Percentiles rank a stretch among this genome's conserved stretches.
Conservation (phyloP, 176 grass and related monocot genomes). For the Paspalum notatum region DNA sequence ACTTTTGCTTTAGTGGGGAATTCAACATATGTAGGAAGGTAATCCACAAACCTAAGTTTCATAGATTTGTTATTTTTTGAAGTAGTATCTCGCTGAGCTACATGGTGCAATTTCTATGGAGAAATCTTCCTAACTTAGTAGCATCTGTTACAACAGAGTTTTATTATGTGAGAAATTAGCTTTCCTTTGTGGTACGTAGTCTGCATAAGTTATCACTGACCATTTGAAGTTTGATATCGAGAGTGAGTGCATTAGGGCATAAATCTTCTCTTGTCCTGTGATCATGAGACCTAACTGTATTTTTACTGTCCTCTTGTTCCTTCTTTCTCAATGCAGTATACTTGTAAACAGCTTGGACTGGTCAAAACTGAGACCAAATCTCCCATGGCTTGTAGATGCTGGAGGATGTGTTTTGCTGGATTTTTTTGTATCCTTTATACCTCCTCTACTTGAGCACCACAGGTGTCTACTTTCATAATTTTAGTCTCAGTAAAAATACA, state of each 20-base stretch:
- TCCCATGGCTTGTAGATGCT: conserved; percentile 94
- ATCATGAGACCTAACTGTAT: neutral
- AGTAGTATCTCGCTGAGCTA: neutral
- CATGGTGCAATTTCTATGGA: neutral
- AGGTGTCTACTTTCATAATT: neutral
- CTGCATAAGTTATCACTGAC: neutral
- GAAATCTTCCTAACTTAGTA: neutral
- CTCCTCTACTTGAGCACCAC: conserved; percentile 39
- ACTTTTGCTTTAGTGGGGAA: conserved; percentile 89
- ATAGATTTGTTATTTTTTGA: conserved; percentile 12
- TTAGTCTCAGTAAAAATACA: conserved; percentile 8
- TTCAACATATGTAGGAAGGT: conserved; percentile 94
- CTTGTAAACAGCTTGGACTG: conserved; percentile 92
- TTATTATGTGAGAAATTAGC: neutral
- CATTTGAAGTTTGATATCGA: conserved; percentile 10
- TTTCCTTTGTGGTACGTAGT: conserved; percentile 9
- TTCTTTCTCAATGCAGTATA: conserved; percentile 69
- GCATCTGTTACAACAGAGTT: neutral
- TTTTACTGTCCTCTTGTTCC: neutral
- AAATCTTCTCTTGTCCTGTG: neutral
- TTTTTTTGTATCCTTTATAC: conserved; percentile 86
- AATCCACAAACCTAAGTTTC: conserved; percentile 30
- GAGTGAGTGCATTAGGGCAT: neutral
- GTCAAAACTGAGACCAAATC: conserved; percentile 78
- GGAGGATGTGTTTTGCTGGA: conserved; percentile 91